phyloP scores from a whole-genome alignment of 805 yeast species.

The Groenewaldozyma salmanticensis region DNA sequence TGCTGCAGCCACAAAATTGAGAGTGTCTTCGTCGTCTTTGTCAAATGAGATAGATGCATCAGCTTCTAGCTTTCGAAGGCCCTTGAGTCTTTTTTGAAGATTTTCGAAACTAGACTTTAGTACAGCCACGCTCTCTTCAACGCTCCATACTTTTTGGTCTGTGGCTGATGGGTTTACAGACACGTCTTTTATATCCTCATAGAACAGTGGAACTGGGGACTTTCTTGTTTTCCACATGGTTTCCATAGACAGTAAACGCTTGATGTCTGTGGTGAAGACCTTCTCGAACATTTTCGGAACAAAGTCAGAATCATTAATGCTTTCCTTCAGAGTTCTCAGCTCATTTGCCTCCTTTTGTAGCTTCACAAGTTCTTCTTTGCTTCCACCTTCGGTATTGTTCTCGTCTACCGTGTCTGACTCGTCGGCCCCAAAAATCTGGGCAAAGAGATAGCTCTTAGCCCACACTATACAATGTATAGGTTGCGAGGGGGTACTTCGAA shows the following conservation, averaged over 20 bases:
- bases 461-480: slow-evolving; percentile 96
- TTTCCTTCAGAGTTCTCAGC: slow-evolving; percentile 23
- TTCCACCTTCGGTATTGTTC: slow-evolving; percentile 58
- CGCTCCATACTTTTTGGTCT: slow-evolving; percentile 45
- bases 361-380: slow-evolving; percentile 33
- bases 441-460: slow-evolving; percentile 88
- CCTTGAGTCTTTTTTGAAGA: slow-evolving; percentile 40
- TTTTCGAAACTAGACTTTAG: slow-evolving; percentile 40
- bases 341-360: slow-evolving; percentile 29
- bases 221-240: slow-evolving; percentile 68
- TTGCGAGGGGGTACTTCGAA: slow-evolving; percentile 91
- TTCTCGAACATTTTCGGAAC: slow-evolving; percentile 25
- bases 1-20: slow-evolving; percentile 78
- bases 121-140: slow-evolving; percentile 52
- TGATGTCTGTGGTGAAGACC: slow-evolving; percentile 68
- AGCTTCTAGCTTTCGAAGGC: slow-evolving; percentile 29
- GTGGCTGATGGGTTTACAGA: slow-evolving; percentile 10
- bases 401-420: slow-evolving; percentile 56
- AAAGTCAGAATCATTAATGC: slow-evolving; percentile 30
- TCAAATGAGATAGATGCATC: slow-evolving; percentile 49
- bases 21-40: slow-evolving; percentile 89
- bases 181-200: slow-evolving; percentile 18
- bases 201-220: slow-evolving; percentile 56
- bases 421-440: slow-evolving; percentile 61
- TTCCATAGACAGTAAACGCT: slow-evolving; percentile 58